Conservation (phyloP, 768 basidiomycete species). For the Hortiboletus campestris region DNA sequence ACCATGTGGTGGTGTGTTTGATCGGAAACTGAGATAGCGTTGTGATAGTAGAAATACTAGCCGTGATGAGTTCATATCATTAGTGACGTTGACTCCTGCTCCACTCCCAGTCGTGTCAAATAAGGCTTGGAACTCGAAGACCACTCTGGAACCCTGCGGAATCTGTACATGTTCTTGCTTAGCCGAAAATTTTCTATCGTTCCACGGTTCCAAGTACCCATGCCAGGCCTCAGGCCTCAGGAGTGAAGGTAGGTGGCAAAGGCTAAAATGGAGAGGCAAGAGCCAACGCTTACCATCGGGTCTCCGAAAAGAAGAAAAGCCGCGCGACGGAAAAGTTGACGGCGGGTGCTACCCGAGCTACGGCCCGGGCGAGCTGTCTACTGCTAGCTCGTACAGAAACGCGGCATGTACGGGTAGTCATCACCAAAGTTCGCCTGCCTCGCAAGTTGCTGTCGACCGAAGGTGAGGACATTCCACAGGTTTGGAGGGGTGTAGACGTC, state of each 20-base stretch:
- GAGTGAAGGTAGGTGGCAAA: not conserved
- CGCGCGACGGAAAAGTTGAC: too few species aligned
- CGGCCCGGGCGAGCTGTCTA: not conserved
- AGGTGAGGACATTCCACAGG: not conserved
- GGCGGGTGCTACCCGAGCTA: not conserved
- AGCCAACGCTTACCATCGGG: not conserved
- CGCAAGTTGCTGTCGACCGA: not conserved
- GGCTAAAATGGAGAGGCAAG: too few species aligned
- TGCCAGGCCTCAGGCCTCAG: not conserved
- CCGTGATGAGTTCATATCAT: not conserved
- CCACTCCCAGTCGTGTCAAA: not conserved
- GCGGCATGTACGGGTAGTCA: too few species aligned
- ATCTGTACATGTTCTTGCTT: not conserved
- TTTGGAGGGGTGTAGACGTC: too few species aligned
- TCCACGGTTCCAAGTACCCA: not conserved
- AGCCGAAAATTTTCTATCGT: too few species aligned
- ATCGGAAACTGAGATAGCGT: conserved; percentile 5
- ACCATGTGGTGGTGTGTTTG: not conserved
- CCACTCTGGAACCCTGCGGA: not conserved
- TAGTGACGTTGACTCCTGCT: not conserved
- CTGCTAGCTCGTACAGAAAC: not conserved
- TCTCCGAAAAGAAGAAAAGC: not conserved
- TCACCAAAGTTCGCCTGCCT: not conserved
- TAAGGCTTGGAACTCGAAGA: too few species aligned
- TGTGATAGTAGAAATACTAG: not conserved